These are phyloP conservation scores for Helenozyma rhizophorensis DNA, from an alignment of 805 yeast species.

Conservation along the genomic window DNA sequence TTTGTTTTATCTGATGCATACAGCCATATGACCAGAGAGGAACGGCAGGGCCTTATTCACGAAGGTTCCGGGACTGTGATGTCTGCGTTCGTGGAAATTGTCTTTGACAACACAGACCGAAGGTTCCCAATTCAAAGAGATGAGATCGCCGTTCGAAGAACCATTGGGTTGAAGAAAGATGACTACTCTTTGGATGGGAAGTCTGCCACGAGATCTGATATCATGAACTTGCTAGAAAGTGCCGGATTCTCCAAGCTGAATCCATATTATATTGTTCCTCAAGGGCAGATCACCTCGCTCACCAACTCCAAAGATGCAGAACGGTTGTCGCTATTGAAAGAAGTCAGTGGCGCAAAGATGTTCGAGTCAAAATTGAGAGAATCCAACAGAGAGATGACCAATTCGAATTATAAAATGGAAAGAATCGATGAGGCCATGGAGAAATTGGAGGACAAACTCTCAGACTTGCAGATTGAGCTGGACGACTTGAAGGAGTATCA, in stretches of 20 bases:
- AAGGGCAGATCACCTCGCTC: slow-evolving; percentile 82
- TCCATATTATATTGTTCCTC: slow-evolving; percentile 96
- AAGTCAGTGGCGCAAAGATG: slow-evolving; percentile 91
- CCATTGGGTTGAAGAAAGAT: slow-evolving; percentile 90
- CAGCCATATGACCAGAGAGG: slow-evolving; percentile 78
- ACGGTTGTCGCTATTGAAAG: slow-evolving; percentile 73
- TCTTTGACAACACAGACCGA: slow-evolving; percentile 75
- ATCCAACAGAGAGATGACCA: slow-evolving; percentile 73
- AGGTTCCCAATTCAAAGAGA: slow-evolving; percentile 66
- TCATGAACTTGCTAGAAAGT: slow-evolving; percentile 76
- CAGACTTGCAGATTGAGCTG: slow-evolving; percentile 78
- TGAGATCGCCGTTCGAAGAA: slow-evolving; percentile 75
- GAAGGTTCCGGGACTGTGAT: slow-evolving; percentile 88
- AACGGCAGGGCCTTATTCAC: slow-evolving; percentile 80
- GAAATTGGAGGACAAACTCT: slow-evolving; percentile 65
- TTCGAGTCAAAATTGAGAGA: slow-evolving; percentile 80
- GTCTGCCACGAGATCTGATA: slow-evolving; percentile 73
- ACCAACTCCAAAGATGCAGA: slow-evolving; percentile 88
- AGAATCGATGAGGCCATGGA: slow-evolving; percentile 70
- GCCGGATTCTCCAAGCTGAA: slow-evolving; percentile 90
- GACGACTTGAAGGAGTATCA: slow-evolving; percentile 70
- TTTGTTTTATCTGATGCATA: slow-evolving; percentile 90
- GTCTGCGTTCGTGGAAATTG: slow-evolving; percentile 90
- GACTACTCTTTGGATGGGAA: slow-evolving; percentile 82
- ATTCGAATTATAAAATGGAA: slow-evolving; percentile 62